A percentile compares a stretch with the other conserved stretches of the same genome.
Conservation (phyloP, 805 yeast species). For the Sugiyamaella floridensis region DNA sequence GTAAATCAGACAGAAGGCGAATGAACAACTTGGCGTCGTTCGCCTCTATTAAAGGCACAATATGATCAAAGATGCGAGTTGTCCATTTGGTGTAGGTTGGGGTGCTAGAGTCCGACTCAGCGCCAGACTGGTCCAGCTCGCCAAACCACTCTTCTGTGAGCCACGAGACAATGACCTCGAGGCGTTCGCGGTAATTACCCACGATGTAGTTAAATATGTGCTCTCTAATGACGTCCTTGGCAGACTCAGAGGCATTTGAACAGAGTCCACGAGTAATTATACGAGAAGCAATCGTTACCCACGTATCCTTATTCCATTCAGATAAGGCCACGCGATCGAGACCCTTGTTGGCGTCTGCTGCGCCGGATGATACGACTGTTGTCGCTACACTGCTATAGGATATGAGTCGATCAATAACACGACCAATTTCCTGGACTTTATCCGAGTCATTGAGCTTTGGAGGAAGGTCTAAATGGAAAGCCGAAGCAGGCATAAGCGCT, state of each 20-base stretch:
- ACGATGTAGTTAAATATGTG: conserved; percentile 67
- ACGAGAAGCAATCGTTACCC: conserved; percentile 70
- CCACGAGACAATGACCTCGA: conserved; percentile 84
- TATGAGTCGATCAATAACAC: conserved; percentile 19
- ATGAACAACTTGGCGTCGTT: conserved; percentile 75
- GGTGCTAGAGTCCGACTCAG: conserved; percentile 12
- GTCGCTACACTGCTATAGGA: conserved; percentile 14
- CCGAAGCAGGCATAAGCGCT: conserved; percentile 33
- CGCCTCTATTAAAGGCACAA: conserved; percentile 78
- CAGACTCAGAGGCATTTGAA: conserved; percentile 26
- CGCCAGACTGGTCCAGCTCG: conserved; percentile 41
- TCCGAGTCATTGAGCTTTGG: conserved; percentile 16
- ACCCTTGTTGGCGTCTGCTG: conserved; percentile 18
- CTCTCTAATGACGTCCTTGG: conserved; percentile 49
- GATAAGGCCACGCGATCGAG: conserved; percentile 31
- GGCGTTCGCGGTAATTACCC: conserved; percentile 60
- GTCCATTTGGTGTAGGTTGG: conserved; percentile 61
- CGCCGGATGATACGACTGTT: conserved; percentile 11
- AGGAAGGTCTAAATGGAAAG: conserved; percentile 55
- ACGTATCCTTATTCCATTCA: conserved; percentile 62
- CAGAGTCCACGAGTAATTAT: conserved; percentile 74
- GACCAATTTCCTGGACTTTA: conserved; percentile 10
- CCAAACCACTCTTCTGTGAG: conserved; percentile 89
- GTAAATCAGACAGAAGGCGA: conserved; percentile 80
- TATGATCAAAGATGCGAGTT: conserved; percentile 59